A percentile compares a stretch with the other conserved stretches of the same genome.
These are phyloP conservation scores for Rasamsonia emersonii DNA, from an alignment of 2,329 filamentous ascomycete species.

Conservation along the genomic window DNA sequence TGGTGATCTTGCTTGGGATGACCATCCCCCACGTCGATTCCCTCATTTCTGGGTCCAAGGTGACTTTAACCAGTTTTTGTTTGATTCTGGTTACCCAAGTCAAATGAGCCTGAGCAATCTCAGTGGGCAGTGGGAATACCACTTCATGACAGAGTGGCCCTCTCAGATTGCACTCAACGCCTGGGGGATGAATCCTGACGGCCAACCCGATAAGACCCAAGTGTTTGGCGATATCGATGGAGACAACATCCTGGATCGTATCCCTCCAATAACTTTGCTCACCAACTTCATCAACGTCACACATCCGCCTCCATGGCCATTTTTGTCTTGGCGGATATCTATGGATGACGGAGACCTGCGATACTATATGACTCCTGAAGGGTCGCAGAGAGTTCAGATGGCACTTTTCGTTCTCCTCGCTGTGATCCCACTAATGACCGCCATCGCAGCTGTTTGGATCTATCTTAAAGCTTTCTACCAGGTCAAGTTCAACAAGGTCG, in stretches of 20 bases:
- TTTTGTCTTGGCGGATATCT: conserved; percentile 43
- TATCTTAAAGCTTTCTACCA: conserved; percentile 51
- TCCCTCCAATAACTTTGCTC: conserved; percentile 46
- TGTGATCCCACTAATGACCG: conserved; percentile 42
- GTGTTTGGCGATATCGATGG: conserved; percentile 51
- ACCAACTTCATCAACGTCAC: conserved; percentile 49
- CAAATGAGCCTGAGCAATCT: conserved; percentile 35
- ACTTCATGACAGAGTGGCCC: conserved; percentile 54
- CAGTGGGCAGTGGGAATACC: conserved; percentile 42
- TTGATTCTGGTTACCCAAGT: conserved; percentile 46
- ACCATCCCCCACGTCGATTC: conserved; percentile 37
- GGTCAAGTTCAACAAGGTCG: conserved; percentile 49
- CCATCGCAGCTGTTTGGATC: conserved; percentile 38
- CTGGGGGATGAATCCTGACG: conserved; percentile 54
- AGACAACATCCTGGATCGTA: conserved; percentile 48
- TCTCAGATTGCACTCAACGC: conserved; percentile 49
- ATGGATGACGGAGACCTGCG: conserved; percentile 44
- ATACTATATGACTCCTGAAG: conserved; percentile 41
- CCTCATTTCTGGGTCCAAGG: conserved; percentile 52
- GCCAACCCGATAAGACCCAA: conserved; percentile 46
- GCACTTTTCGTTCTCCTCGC: conserved; percentile 43
- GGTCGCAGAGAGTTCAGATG: conserved; percentile 43
- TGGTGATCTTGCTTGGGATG: conserved; percentile 38
- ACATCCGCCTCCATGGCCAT: conserved; percentile 41
- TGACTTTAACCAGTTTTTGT: conserved; percentile 51